Percentiles rank a stretch among this genome's conserved stretches.
Evolutionary conservation across 768 basidiomycete genomes (phyloP).

Genomic region (Russula dissimulans): DNA sequence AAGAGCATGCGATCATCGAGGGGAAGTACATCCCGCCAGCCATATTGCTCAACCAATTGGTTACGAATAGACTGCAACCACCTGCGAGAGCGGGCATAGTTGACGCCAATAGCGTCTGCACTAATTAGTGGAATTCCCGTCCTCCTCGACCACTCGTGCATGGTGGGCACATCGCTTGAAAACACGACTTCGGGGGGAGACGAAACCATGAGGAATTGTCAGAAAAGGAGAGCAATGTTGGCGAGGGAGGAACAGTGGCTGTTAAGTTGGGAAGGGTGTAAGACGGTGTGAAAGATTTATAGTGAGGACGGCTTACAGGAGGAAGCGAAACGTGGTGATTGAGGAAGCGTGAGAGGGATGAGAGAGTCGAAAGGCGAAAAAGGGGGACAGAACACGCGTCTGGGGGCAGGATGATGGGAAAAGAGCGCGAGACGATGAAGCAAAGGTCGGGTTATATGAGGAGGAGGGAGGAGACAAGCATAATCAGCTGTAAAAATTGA

Average conservation of each 20-base stretch:
- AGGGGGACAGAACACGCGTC: constrained; percentile 13
- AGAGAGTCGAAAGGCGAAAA: not conserved
- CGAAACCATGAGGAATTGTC: constrained; percentile 22
- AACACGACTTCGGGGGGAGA: constrained; percentile 55
- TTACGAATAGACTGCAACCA: constrained; percentile 58
- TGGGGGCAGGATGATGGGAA: constrained; percentile 12
- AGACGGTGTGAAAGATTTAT: constrained; percentile 10
- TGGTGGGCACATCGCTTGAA: constrained; percentile 68
- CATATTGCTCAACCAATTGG: constrained; percentile 57
- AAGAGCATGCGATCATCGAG: constrained; percentile 68
- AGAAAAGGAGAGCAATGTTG: constrained; percentile 15
- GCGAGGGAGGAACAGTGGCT: constrained; percentile 11
- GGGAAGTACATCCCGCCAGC: constrained; percentile 54
- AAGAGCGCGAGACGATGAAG: constrained; percentile 11
- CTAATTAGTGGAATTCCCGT: constrained; percentile 76
- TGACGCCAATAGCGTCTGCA: constrained; percentile 70
- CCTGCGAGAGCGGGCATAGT: constrained; percentile 72
- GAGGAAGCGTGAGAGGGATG: constrained; percentile 9
- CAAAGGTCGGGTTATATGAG: constrained; percentile 20
- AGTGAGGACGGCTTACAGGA: constrained; percentile 15
- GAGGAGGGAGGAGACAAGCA: constrained; percentile 23
- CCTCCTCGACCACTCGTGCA: constrained; percentile 76
- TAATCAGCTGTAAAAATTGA: constrained; percentile 35
- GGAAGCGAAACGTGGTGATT: constrained; percentile 14
- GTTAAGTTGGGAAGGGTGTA: constrained; percentile 6